A percentile compares a stretch with the other conserved stretches of the same genome.
These are phyloP conservation scores for Ascochyta viciae-villosae DNA, from an alignment of 2,329 filamentous ascomycete species.

Conservation along the genomic window DNA sequence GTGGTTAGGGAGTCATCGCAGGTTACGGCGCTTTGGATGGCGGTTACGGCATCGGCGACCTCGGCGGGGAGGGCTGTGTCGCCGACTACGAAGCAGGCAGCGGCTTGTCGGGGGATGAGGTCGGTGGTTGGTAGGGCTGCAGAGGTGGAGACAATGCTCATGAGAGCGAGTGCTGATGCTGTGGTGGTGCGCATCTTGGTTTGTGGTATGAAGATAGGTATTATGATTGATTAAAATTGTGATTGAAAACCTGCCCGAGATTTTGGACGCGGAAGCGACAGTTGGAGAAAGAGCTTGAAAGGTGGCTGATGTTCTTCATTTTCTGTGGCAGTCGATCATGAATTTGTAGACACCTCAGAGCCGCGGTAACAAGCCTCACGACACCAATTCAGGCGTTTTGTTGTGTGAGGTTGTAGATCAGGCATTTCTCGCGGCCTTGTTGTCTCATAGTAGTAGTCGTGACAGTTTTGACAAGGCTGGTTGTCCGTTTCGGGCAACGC, in stretches of 20 bases:
- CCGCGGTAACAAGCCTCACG: conserved; percentile 7
- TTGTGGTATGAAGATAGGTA: background rate
- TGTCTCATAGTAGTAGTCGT: conserved; percentile 19
- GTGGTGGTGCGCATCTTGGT: conserved; percentile 26
- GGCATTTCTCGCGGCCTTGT: conserved; percentile 16
- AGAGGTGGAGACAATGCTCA: conserved; percentile 21
- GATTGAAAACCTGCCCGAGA: conserved; percentile 11
- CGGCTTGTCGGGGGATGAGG: conserved; percentile 26
- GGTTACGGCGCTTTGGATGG: conserved; percentile 56
- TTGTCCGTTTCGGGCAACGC: conserved; percentile 10
- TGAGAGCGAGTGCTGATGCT: conserved; percentile 20
- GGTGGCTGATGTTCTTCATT: background rate
- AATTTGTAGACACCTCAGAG: conserved; percentile 16
- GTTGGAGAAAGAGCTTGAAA: background rate
- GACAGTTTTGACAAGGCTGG: conserved; percentile 23
- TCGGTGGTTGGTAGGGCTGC: conserved; percentile 21
- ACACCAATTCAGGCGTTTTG: conserved; percentile 11
- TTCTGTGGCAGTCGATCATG: background rate
- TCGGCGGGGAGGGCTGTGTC: conserved; percentile 59
- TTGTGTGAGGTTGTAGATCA: conserved; percentile 20
- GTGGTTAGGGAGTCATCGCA: conserved; percentile 59
- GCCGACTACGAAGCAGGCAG: conserved; percentile 64
- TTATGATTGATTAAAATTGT: conserved; percentile 4
- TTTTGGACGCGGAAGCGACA: conserved; percentile 1
- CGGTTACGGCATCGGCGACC: conserved; percentile 52